phyloP scores from a whole-genome alignment of 2,329 filamentous ascomycete species.

The Neofusicoccum ribis region DNA sequence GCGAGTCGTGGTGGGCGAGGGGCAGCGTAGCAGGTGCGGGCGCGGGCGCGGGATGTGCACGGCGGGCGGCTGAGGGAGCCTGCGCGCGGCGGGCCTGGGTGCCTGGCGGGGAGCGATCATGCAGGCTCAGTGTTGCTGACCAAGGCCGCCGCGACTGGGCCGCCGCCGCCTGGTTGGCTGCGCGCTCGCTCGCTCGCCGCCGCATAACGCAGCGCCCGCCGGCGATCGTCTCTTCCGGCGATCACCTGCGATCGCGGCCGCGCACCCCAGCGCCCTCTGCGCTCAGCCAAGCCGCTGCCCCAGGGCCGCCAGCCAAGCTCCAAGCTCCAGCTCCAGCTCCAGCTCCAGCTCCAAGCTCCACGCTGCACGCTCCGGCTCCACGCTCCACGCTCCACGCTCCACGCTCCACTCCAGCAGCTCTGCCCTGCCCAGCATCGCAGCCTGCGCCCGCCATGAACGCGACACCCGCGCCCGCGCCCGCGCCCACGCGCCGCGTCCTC shows the following conservation, averaged over 20 bases:
- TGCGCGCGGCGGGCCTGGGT: neutral
- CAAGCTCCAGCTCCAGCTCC: too few relatives aligned
- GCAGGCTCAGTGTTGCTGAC: neutral
- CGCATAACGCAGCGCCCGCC: neutral
- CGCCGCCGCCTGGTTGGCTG: too few relatives aligned
- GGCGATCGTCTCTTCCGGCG: slow-evolving; percentile 1
- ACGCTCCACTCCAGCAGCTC: too few relatives aligned
- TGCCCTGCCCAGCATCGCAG: neutral
- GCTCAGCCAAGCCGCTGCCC: neutral
- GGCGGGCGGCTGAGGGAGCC: neutral
- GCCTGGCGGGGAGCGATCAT: neutral
- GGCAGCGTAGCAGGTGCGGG: neutral
- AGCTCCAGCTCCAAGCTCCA: too few relatives aligned
- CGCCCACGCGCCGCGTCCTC: neutral
- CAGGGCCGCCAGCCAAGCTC: neutral
- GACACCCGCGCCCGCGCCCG: neutral
- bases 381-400: too few relatives aligned
- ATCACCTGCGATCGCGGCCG: neutral
- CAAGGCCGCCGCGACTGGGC: neutral
- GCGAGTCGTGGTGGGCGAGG: neutral
- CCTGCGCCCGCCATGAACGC: neutral
- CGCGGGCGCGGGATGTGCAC: neutral
- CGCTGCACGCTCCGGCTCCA: too few relatives aligned
- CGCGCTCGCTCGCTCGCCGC: neutral
- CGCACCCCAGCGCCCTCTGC: neutral